Evolutionary conservation across 2,329 filamentous ascomycete species (phyloP).

Genomic region (Hymenoscyphus linearis): DNA sequence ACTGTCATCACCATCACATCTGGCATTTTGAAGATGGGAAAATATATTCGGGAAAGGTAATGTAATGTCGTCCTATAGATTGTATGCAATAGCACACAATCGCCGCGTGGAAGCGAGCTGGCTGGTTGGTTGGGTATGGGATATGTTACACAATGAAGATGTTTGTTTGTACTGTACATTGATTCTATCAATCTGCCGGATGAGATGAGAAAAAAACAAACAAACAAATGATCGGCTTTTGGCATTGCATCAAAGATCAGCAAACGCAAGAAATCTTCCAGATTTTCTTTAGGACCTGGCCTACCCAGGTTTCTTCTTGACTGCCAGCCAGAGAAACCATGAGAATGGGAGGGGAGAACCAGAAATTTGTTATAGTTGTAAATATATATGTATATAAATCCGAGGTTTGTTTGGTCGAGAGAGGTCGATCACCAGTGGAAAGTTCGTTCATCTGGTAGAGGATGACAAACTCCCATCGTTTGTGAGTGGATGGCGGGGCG

Average conservation of each 20-base stretch:
- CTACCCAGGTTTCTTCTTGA: not conserved
- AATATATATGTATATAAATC: not conserved
- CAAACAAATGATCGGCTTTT: not conserved
- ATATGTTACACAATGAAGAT: not conserved
- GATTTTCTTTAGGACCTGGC: not conserved
- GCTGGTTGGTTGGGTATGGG: no score
- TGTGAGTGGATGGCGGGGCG: conserved; percentile 5
- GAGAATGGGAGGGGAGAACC: not conserved
- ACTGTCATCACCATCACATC: not conserved
- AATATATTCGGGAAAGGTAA: not conserved
- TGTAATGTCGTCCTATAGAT: not conserved
- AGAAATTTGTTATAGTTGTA: not conserved
- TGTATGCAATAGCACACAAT: not conserved
- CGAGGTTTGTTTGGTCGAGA: not conserved
- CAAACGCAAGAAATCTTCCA: not conserved
- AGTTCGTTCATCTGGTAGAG: not conserved
- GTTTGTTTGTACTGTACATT: not conserved
- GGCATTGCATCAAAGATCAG: not conserved
- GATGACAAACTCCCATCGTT: not conserved
- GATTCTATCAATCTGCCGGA: not conserved
- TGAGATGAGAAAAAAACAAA: not conserved
- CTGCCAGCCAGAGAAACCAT: not conserved
- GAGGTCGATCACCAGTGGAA: conserved; percentile 7
- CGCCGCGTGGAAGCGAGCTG: not conserved
- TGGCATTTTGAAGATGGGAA: not conserved